Conservation (phyloP, 2,329 filamentous ascomycete genomes). For the Cladosporium sp. region DNA sequence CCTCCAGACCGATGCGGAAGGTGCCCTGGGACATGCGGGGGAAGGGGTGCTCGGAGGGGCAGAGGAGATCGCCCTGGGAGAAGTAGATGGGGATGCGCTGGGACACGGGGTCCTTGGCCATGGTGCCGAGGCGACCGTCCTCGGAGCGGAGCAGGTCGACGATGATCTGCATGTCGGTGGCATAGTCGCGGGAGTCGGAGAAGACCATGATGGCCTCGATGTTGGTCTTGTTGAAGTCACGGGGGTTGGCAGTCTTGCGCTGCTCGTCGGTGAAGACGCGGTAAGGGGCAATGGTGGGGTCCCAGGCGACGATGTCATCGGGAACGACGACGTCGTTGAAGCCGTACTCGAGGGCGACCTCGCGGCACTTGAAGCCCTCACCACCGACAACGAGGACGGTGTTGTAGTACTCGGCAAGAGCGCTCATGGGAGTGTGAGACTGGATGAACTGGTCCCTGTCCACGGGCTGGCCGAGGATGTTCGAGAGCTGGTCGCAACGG, state of each 20-base stretch:
- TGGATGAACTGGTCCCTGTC: constrained; percentile 71
- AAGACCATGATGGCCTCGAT: constrained; percentile 73
- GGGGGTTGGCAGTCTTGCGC: constrained; percentile 60
- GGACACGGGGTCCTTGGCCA: constrained; percentile 59
- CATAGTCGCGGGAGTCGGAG: constrained; percentile 69
- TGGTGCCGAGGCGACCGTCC: constrained; percentile 61
- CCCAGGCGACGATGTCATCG: constrained; percentile 68
- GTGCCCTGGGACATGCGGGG: constrained; percentile 68
- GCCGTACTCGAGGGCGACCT: constrained; percentile 67
- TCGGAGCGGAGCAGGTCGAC: constrained; percentile 66
- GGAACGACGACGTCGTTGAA: constrained; percentile 70
- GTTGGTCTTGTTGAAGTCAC: constrained; percentile 66
- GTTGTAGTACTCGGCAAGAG: constrained; percentile 69
- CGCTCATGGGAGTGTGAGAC: constrained; percentile 72
- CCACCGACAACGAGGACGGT: constrained; percentile 72
- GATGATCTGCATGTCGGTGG: constrained; percentile 71
- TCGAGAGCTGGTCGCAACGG: constrained; percentile 61
- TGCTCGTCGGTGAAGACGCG: constrained; percentile 63
- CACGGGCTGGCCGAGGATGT: constrained; percentile 61
- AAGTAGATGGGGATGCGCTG: constrained; percentile 71
- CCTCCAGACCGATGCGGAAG: constrained; percentile 70
- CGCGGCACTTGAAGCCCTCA: constrained; percentile 68
- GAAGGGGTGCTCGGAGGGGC: constrained; percentile 49
- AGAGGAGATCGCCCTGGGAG: constrained; percentile 60
- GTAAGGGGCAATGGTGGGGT: constrained; percentile 65